phyloP scores from a whole-genome alignment of 768 basidiomycete species.

The Pilatotrama ljubarskyi region DNA sequence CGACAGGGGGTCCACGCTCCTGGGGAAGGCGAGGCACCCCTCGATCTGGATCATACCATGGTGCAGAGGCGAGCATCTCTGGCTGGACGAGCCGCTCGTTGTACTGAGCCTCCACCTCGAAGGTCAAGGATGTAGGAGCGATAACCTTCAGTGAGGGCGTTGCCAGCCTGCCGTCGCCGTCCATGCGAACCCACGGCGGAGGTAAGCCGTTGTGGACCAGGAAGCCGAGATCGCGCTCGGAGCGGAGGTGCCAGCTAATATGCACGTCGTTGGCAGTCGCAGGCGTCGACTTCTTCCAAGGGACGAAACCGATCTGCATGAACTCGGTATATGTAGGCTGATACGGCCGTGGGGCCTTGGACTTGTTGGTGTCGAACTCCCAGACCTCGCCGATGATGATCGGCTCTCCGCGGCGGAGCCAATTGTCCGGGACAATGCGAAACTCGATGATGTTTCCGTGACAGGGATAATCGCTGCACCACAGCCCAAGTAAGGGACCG shows the following conservation, averaged over 20 bases:
- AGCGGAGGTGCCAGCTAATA: conserved; percentile 17
- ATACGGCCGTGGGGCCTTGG: neutral
- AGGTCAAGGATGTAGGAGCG: conserved; percentile 1
- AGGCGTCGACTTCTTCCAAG: neutral
- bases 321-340: conserved; percentile 14
- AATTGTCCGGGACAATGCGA: conserved; percentile 19
- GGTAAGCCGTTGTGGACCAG: conserved; percentile 3
- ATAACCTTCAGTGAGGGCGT: conserved; percentile 23
- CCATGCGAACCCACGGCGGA: conserved; percentile 8
- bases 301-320: conserved; percentile 16
- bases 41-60: conserved; percentile 23
- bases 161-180: conserved; percentile 2
- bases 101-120: neutral
- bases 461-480: conserved; percentile 29
- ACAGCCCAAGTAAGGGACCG: conserved; percentile 26
- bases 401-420: conserved; percentile 9
- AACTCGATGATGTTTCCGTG: conserved; percentile 26
- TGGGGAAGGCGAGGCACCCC: conserved; percentile 14
- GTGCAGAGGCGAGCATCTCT: conserved; percentile 13
- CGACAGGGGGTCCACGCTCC: conserved; percentile 1
- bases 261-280: conserved; percentile 11
- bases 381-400: conserved; percentile 27
- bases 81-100: neutral
- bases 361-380: conserved; percentile 7
- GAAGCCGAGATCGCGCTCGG: conserved; percentile 11